These are phyloP conservation scores for Deinandra increscens DNA, from an alignment of 129 eudicot genomes.

Conservation along the genomic window DNA sequence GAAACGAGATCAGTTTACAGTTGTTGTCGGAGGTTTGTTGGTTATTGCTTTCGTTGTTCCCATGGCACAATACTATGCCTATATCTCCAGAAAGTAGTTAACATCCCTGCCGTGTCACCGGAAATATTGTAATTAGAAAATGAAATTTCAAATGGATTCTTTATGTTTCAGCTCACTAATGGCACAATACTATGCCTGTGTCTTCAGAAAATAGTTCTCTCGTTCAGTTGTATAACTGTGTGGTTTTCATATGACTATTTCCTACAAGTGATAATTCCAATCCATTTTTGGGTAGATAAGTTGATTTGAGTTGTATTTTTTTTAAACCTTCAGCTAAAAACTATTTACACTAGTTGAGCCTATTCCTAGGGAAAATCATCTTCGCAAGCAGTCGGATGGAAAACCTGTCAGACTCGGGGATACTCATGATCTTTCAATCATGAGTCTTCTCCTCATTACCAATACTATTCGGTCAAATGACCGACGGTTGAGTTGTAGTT, in stretches of 20 bases:
- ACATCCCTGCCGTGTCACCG: background rate
- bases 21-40: slow-evolving; percentile 94
- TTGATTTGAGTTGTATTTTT: slow-evolving; percentile 1
- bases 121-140: slow-evolving; percentile 32
- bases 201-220: background rate
- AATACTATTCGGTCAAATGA: too few species aligned
- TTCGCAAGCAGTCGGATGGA: too few species aligned
- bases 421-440: too few species aligned
- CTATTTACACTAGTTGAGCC: too few species aligned
- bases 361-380: too few species aligned
- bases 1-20: slow-evolving; percentile 90
- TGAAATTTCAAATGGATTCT: slow-evolving; percentile 29
- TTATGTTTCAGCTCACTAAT: slow-evolving; percentile 13
- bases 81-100: slow-evolving; percentile 72
- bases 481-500: slow-evolving; percentile 3
- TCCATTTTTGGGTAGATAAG: background rate
- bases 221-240: background rate
- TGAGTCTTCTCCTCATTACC: too few species aligned
- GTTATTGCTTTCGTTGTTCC: slow-evolving; percentile 99
- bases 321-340: too few species aligned
- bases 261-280: background rate
- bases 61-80: slow-evolving; percentile 98
- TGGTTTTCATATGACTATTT: slow-evolving; percentile 2
- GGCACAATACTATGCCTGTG: slow-evolving; percentile 1
- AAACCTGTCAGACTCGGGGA: too few species aligned